Conservation (phyloP, 345 rosid genomes). For the Kernera saxatilis region DNA sequence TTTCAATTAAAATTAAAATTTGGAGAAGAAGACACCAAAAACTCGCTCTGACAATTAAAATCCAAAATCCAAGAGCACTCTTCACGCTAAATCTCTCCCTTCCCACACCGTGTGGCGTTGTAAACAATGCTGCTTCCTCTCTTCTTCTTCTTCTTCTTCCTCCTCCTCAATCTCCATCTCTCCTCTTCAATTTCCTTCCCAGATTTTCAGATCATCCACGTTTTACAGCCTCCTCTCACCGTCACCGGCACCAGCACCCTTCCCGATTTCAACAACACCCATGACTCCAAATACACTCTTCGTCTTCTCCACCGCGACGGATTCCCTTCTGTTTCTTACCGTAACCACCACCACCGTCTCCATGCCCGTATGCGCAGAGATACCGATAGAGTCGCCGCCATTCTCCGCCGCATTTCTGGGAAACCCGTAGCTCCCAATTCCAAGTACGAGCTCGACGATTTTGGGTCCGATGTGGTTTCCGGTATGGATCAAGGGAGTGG, state of each 20-base stretch:
- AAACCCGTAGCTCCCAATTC: neutral
- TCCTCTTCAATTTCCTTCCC: slow-evolving; percentile 24
- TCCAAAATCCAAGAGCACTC: slow-evolving; percentile 27
- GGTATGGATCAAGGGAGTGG: slow-evolving; percentile 98
- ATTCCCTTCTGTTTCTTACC: slow-evolving; percentile 23
- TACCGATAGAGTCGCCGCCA: slow-evolving; percentile 43
- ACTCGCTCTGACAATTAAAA: slow-evolving; percentile 22
- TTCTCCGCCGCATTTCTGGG: slow-evolving; percentile 47
- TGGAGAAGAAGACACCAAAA: slow-evolving; percentile 29
- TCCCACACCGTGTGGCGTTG: slow-evolving; percentile 25
- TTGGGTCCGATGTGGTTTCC: slow-evolving; percentile 86
- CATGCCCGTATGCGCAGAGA: slow-evolving; percentile 72
- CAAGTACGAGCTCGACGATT: slow-evolving; percentile 36
- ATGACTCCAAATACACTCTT: slow-evolving; percentile 32
- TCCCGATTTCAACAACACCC: slow-evolving; percentile 22
- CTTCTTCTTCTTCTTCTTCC: slow-evolving; percentile 5
- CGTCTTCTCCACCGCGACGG: slow-evolving; percentile 68
- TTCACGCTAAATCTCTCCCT: neutral
- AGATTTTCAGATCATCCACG: slow-evolving; percentile 30
- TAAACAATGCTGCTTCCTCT: slow-evolving; percentile 32
- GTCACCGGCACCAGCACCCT: slow-evolving; percentile 12
- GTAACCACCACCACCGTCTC: slow-evolving; percentile 44
- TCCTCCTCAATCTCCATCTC: slow-evolving; percentile 5
- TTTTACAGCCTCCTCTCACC: slow-evolving; percentile 23
- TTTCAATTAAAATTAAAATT: slow-evolving; percentile 3